phyloP scores from a whole-genome alignment of 805 yeast genomes.

The Starmera caribaea region DNA sequence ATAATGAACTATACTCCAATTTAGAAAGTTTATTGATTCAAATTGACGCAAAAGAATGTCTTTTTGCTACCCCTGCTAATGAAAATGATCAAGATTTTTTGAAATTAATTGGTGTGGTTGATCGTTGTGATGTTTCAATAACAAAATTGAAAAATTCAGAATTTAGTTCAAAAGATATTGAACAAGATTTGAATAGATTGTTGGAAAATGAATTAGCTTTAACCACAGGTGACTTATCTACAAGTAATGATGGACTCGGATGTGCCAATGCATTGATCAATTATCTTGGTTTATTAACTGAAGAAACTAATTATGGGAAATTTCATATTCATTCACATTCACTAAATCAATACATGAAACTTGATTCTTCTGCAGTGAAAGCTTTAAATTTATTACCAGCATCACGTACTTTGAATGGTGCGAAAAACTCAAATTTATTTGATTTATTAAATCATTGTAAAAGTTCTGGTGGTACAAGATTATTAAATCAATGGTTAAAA shows the following conservation, averaged over 20 bases:
- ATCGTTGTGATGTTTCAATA: conserved; percentile 67
- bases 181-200: conserved; percentile 69
- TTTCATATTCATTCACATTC: conserved; percentile 57
- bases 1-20: conserved; percentile 81
- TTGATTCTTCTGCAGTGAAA: conserved; percentile 83
- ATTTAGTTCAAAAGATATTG: conserved; percentile 60
- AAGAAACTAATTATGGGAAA: conserved; percentile 43
- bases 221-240: conserved; percentile 45
- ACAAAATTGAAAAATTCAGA: conserved; percentile 49
- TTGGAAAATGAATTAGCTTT: conserved; percentile 45
- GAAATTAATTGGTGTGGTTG: conserved; percentile 63
- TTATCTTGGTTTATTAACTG: conserved; percentile 57
- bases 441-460: conserved; percentile 85
- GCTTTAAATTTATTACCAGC: conserved; percentile 81
- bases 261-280: conserved; percentile 60
- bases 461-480: conserved; percentile 79
- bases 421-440: conserved; percentile 52
- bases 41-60: conserved; percentile 78
- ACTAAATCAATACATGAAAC: conserved; percentile 73
- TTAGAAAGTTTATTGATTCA: conserved; percentile 82
- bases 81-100: conserved; percentile 42
- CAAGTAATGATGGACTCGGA: conserved; percentile 40
- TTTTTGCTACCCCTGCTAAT: conserved; percentile 37
- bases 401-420: conserved; percentile 20
- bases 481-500: conserved; percentile 89